Evolutionary conservation across 139 green algal genomes (phyloP).

Genomic region (Picocystis salinarum): DNA sequence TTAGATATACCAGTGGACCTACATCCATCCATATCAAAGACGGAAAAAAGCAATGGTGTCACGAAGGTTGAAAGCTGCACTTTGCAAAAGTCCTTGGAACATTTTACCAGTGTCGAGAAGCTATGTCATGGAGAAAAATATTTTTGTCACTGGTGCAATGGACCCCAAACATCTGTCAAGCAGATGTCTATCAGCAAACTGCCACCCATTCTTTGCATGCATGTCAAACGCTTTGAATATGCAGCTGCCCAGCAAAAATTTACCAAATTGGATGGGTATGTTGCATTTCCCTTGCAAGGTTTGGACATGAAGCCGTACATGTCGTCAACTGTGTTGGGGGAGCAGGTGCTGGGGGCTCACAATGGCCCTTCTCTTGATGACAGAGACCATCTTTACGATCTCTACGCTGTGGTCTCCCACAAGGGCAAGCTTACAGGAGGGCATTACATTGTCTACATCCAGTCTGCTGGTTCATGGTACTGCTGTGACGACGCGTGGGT

Average conservation of each 20-base stretch:
- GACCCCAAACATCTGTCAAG: slow-evolving; percentile 35
- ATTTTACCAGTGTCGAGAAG: too few species aligned
- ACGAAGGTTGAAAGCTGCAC: too few species aligned
- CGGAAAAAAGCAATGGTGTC: too few species aligned
- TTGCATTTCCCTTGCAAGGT: slow-evolving; percentile 37
- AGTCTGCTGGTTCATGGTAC: slow-evolving; percentile 42
- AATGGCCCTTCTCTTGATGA: not conserved
- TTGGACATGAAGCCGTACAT: slow-evolving; percentile 69
- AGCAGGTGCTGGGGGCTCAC: not conserved
- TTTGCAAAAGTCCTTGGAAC: too few species aligned
- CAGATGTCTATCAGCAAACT: slow-evolving; percentile 65
- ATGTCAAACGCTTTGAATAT: slow-evolving; percentile 83
- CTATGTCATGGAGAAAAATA: too few species aligned
- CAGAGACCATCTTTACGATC: slow-evolving; percentile 29
- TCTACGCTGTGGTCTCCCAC: slow-evolving; percentile 73
- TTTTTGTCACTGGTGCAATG: too few species aligned
- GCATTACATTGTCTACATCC: slow-evolving; percentile 65
- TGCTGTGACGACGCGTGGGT: slow-evolving; percentile 67
- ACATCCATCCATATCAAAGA: too few species aligned
- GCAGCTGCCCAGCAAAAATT: not conserved
- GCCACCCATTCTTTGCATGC: slow-evolving; percentile 62
- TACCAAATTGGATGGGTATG: slow-evolving; percentile 51
- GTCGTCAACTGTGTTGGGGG: slow-evolving; percentile 26
- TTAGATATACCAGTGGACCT: slow-evolving; percentile 69
- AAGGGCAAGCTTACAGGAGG: slow-evolving; percentile 28